Percentiles rank a stretch among this genome's conserved stretches.
Conservation (phyloP, 352 stramenopile species). For the Elongisporangium undulatum region DNA sequence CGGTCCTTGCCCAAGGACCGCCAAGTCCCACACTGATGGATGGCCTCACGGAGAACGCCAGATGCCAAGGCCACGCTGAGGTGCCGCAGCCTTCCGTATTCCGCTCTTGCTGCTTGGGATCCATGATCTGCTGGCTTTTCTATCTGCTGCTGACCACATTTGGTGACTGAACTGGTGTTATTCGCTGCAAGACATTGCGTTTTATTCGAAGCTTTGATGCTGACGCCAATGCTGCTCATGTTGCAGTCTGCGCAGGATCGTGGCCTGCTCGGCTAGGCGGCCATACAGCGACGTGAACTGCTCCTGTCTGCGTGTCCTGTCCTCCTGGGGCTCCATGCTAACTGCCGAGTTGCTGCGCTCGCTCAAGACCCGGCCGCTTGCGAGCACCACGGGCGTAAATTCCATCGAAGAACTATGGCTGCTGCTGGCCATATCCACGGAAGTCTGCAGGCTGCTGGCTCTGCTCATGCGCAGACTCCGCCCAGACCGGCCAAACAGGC, state of each 20-base stretch:
- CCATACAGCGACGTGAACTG: neutral
- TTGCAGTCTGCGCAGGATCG: neutral
- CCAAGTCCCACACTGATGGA: no score
- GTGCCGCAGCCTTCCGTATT: no score
- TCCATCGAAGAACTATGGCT: neutral
- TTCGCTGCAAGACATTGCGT: no score
- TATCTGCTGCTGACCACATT: no score
- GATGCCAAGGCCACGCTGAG: no score
- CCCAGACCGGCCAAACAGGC: neutral
- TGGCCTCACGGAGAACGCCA: no score
- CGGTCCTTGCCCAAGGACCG: no score
- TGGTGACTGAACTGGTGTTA: no score
- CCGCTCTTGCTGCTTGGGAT: no score
- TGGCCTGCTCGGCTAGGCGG: neutral
- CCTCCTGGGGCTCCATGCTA: neutral
- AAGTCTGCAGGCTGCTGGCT: neutral
- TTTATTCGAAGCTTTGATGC: neutral
- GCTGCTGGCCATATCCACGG: neutral
- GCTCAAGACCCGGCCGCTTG: neutral
- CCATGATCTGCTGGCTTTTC: no score
- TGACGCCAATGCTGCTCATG: neutral
- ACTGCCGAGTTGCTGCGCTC: neutral
- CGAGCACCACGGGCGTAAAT: neutral
- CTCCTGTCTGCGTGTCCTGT: neutral
- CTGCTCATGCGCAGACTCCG: neutral